phyloP scores from a whole-genome alignment of 2,329 filamentous ascomycete genomes.

The Thermomyces lanuginosus region DNA sequence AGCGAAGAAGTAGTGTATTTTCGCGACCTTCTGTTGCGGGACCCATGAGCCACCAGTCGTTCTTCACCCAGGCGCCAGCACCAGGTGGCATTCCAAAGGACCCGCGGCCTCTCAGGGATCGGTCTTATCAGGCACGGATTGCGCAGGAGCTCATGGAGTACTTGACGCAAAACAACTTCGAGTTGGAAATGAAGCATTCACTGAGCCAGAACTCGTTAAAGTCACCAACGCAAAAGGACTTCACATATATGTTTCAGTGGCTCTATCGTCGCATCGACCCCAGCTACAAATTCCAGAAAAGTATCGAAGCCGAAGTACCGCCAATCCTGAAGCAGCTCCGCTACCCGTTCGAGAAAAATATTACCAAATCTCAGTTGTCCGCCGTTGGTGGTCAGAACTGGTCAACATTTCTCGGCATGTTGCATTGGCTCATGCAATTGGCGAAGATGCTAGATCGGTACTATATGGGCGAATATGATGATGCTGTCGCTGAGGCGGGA shows the following conservation, averaged over 20 bases:
- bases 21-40: slow-evolving; percentile 53
- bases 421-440: slow-evolving; percentile 99
- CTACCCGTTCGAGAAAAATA: slow-evolving; percentile 88
- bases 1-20: slow-evolving; percentile 68
- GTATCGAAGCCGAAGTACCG: slow-evolving; percentile 87
- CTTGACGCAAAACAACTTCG: slow-evolving; percentile 82
- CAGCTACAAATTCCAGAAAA: slow-evolving; percentile 80
- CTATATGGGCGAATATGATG: slow-evolving; percentile 61
- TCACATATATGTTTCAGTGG: slow-evolving; percentile 96
- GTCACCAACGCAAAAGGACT: slow-evolving; percentile 94
- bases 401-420: slow-evolving; percentile 79
- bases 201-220: slow-evolving; percentile 83
- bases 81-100: slow-evolving; percentile 71
- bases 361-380: slow-evolving; percentile 88
- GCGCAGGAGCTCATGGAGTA: slow-evolving; percentile 85
- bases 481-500: slow-evolving; percentile 74
- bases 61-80: slow-evolving; percentile 77
- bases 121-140: slow-evolving; percentile 63
- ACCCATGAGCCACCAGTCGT: slow-evolving; percentile 67
- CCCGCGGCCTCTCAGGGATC: slow-evolving; percentile 69
- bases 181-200: slow-evolving; percentile 91
- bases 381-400: slow-evolving; percentile 95
- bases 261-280: slow-evolving; percentile 92
- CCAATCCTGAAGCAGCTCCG: slow-evolving; percentile 81
- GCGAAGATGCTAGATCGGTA: slow-evolving; percentile 87